Percentiles rank a stretch among this genome's conserved stretches.
These are phyloP conservation scores for Pleurotus sapidus DNA, from an alignment of 768 basidiomycete species.

Conservation along the genomic window DNA sequence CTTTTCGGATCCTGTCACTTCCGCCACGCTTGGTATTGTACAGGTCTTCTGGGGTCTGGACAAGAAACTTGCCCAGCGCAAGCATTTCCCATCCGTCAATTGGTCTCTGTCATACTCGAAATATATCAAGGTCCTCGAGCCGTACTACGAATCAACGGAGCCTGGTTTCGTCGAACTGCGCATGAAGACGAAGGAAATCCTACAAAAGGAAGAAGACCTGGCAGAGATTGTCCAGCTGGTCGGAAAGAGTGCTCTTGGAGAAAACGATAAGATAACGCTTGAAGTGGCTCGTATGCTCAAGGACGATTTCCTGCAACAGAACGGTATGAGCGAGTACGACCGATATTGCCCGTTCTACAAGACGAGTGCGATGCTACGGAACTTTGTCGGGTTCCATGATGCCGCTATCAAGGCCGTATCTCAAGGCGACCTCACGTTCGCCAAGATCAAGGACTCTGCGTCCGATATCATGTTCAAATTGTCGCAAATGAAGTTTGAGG, in stretches of 20 bases:
- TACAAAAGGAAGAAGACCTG: conserved; percentile 98
- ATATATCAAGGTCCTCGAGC: conserved; percentile 91
- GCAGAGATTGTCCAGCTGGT: conserved; percentile 99
- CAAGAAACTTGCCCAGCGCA: conserved; percentile 97
- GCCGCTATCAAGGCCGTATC: conserved; percentile 83
- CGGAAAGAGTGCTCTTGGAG: conserved; percentile 96
- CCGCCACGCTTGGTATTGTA: conserved; percentile 96
- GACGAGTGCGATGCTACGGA: conserved; percentile 92
- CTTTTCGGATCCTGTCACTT: conserved; percentile 98
- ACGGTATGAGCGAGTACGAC: conserved; percentile 98
- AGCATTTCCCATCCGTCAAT: conserved; percentile 99
- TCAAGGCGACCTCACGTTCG: conserved; percentile 79
- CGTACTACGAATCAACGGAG: conserved; percentile 86
- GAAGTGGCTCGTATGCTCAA: conserved; percentile 97
- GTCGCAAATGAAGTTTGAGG: conserved; percentile 99
- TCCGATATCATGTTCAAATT: conserved; percentile 92
- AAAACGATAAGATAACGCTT: conserved; percentile 96
- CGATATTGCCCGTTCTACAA: conserved; percentile 99
- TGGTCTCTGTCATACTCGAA: conserved; percentile 99
- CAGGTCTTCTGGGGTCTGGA: conserved; percentile 99
- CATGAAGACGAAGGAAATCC: conserved; percentile 89
- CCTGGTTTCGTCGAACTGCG: conserved; percentile 96
- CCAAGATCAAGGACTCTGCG: conserved; percentile 83
- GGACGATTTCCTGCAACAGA: conserved; percentile 97
- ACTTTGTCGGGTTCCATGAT: conserved; percentile 94